Conservation (phyloP, 768 basidiomycete species). For the Boletus bicolor region DNA sequence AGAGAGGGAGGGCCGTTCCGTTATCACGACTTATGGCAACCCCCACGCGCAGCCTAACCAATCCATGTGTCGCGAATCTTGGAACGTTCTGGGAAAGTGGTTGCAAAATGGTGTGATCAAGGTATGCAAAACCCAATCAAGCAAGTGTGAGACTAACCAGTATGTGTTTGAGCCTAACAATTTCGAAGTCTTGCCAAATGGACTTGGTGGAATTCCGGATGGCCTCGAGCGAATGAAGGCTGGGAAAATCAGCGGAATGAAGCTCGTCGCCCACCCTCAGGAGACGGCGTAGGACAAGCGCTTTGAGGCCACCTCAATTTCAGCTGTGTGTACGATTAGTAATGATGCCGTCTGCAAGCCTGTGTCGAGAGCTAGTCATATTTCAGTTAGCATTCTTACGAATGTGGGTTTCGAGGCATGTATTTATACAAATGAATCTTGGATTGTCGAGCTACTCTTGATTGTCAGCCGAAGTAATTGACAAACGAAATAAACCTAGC, state of each 20-base stretch:
- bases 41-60: conserved; percentile 22
- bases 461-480: neutral
- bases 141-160: neutral
- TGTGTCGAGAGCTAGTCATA: neutral
- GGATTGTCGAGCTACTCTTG: neutral
- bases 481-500: neutral
- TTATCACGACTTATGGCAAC: conserved; percentile 24
- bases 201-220: conserved; percentile 36
- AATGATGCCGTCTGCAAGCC: neutral
- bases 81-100: conserved; percentile 25
- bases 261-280: conserved; percentile 42
- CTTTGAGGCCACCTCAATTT: neutral
- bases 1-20: conserved; percentile 16
- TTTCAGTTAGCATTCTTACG: neutral
- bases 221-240: conserved; percentile 37
- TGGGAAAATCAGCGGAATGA: conserved; percentile 41
- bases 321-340: conserved; percentile 19
- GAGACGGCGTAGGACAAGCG: conserved; percentile 27
- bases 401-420: conserved; percentile 2
- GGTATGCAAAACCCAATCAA: conserved; percentile 6
- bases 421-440: conserved; percentile 2
- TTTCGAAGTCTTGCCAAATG: conserved; percentile 41
- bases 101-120: conserved; percentile 26
- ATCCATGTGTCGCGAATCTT: conserved; percentile 13
- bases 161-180: conserved; percentile 33